A percentile compares a stretch with the other conserved stretches of the same genome.
Conservation (phyloP, 2,329 filamentous ascomycete species). For the Rhytidhysteron rufulum region DNA sequence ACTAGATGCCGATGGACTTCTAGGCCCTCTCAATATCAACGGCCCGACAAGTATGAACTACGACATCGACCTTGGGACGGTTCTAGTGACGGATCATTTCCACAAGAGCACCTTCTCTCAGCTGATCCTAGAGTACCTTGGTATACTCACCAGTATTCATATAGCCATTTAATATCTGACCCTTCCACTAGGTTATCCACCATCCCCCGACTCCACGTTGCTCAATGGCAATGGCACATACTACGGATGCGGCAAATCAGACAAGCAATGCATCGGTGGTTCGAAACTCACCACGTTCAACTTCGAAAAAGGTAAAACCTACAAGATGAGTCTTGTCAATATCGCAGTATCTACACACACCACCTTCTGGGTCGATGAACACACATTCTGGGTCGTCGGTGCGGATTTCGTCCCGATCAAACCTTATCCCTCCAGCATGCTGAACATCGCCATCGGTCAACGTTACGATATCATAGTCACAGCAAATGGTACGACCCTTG, state of each 20-base stretch:
- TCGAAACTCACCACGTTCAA: slow-evolving; percentile 29
- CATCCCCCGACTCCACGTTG: slow-evolving; percentile 38
- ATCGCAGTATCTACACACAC: slow-evolving; percentile 23
- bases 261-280: slow-evolving; percentile 35
- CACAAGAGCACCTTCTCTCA: slow-evolving; percentile 26
- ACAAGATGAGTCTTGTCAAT: slow-evolving; percentile 57
- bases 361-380: slow-evolving; percentile 29
- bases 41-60: slow-evolving; percentile 39
- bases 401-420: slow-evolving; percentile 37
- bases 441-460: slow-evolving; percentile 38
- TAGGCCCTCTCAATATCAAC: slow-evolving; percentile 39
- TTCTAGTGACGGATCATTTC: slow-evolving; percentile 62
- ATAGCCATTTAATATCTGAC: too few species aligned
- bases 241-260: slow-evolving; percentile 30
- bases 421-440: slow-evolving; percentile 32
- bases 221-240: slow-evolving; percentile 27
- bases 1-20: slow-evolving; percentile 38
- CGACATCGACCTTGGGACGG: slow-evolving; percentile 57
- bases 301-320: slow-evolving; percentile 42
- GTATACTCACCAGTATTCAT: slow-evolving; percentile 10
- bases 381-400: slow-evolving; percentile 37
- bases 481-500: slow-evolving; percentile 32
- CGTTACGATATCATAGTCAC: slow-evolving; percentile 44
- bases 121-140: slow-evolving; percentile 10
- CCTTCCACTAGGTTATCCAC: slow-evolving; percentile 19